Evolutionary conservation across 441 rosid species (phyloP).

Genomic region (Arabidopsis lyrata): DNA sequence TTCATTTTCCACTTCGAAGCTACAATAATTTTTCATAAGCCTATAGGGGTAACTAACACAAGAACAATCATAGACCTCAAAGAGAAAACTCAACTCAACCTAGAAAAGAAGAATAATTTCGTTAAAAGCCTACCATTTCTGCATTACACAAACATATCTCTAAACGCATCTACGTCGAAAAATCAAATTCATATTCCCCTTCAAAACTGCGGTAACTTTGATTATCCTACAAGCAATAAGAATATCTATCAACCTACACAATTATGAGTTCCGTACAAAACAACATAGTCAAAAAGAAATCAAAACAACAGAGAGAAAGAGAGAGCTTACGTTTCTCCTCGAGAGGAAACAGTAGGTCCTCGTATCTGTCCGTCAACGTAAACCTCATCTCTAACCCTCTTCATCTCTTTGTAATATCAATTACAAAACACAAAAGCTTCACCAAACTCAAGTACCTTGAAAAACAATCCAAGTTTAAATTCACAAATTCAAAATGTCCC

Average conservation of each 20-base stretch:
- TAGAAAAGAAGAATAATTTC: background rate
- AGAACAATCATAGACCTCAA: slow-evolving; percentile 2
- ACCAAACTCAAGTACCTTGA: slow-evolving; percentile 27
- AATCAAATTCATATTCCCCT: background rate
- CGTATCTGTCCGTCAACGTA: slow-evolving; percentile 55
- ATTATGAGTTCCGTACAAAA: background rate
- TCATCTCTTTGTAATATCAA: slow-evolving; percentile 52
- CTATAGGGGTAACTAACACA: slow-evolving; percentile 9
- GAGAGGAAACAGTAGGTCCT: slow-evolving; percentile 65
- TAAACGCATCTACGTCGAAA: slow-evolving; percentile 18
- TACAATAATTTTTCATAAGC: slow-evolving; percentile 5
- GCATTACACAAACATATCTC: background rate
- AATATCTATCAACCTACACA: background rate
- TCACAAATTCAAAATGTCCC: background rate
- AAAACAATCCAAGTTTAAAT: background rate
- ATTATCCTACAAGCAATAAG: slow-evolving; percentile 3
- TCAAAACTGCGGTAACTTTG: slow-evolving; percentile 8
- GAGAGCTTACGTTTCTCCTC: slow-evolving; percentile 75
- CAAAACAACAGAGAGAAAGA: background rate
- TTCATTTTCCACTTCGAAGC: background rate
- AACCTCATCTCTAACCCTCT: slow-evolving; percentile 82
- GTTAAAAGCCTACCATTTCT: too few relatives aligned
- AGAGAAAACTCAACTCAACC: slow-evolving; percentile 2
- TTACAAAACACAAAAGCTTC: slow-evolving; percentile 5
- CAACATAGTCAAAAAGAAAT: background rate